Base-by-base conservation (phyloP, 2,329 filamentous ascomycete genomes). In the Cryphonectria nitschkei region DNA sequence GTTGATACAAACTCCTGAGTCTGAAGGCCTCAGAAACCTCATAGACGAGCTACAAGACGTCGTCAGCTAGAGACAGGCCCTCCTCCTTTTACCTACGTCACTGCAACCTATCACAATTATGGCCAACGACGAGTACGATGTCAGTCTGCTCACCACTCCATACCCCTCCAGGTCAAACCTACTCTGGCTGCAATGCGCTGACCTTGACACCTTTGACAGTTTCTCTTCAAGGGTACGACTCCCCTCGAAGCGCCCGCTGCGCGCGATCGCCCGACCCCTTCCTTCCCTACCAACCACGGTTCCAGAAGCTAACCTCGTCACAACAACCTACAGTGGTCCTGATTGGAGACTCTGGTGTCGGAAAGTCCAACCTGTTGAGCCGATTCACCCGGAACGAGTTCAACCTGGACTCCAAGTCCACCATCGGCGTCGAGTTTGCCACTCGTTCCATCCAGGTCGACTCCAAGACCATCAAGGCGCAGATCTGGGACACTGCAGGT, bases 121-220 rank as follows among this genome's bases (percentile, higher is more conserved):
- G 96, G 96, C 95, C 81, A 99, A 98, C 91, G 96, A 99, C 89
- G 96, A 99, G 88, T 99, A 99, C 87, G 96, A 99, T 92, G 95
- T 98, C 87, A 88, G 94, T 81, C 62, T 68, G 70, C 62, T 69
- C 70, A 72, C 75, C 73, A 39, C 75, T 73, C 75, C 77, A 74
- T 74, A 74, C 71, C 72, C 70, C 68, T 71, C 72, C 74, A 74
- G 75, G 69, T 75, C 73, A 77, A 76, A 43, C 67, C 69, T 67
- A 60, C 50, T 58, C 68, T 72, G 69, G 65, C 68, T 68, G 63
- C 72, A 61, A 72, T 75, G 74, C 75, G 73, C 76, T 78, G 73
- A 77, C 76, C 67, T 79, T 79, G 77, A 80, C 37, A 5, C 76
- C 74, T 82, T 76, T 74, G 76, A 75, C 82, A 98, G 95, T 98